These are phyloP conservation scores for Didymella segeticola DNA, from an alignment of 2,329 filamentous ascomycete species.

Conservation along the genomic window DNA sequence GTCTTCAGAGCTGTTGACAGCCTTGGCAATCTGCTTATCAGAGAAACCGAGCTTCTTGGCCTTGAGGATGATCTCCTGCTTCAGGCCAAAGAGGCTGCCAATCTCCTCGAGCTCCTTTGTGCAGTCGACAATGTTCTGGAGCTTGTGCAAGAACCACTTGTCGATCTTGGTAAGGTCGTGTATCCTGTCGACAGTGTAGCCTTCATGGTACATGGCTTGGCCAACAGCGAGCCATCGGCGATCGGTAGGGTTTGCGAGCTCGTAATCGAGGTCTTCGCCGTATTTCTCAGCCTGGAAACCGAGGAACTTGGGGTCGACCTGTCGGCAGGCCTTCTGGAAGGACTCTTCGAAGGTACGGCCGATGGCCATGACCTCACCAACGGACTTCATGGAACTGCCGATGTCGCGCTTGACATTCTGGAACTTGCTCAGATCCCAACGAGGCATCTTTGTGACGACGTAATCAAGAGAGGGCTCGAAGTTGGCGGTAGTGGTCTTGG, in stretches of 20 bases:
- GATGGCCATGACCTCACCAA: conserved; percentile 99
- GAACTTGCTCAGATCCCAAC: conserved; percentile 99
- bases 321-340: conserved; percentile 97
- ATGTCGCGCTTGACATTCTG: conserved; percentile 98
- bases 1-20: conserved; percentile 85
- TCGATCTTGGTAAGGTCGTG: conserved; percentile 98
- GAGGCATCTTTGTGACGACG: conserved; percentile 97
- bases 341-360: conserved; percentile 98
- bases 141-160: conserved; percentile 99
- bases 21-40: conserved; percentile 89
- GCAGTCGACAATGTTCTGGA: conserved; percentile 95
- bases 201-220: conserved; percentile 96
- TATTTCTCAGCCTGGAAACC: conserved; percentile 97
- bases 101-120: conserved; percentile 83
- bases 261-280: conserved; percentile 82
- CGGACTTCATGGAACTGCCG: conserved; percentile 97
- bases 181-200: conserved; percentile 89
- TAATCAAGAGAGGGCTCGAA: conserved; percentile 98
- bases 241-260: conserved; percentile 91
- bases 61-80: conserved; percentile 86
- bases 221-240: conserved; percentile 97
- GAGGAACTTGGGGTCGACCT: conserved; percentile 89
- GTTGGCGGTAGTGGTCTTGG: conserved; percentile 97
- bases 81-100: conserved; percentile 81
- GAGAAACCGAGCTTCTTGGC: conserved; percentile 99